Conservation (phyloP, 177 flowering plant genomes). For the Tripterygium wilfordii region DNA sequence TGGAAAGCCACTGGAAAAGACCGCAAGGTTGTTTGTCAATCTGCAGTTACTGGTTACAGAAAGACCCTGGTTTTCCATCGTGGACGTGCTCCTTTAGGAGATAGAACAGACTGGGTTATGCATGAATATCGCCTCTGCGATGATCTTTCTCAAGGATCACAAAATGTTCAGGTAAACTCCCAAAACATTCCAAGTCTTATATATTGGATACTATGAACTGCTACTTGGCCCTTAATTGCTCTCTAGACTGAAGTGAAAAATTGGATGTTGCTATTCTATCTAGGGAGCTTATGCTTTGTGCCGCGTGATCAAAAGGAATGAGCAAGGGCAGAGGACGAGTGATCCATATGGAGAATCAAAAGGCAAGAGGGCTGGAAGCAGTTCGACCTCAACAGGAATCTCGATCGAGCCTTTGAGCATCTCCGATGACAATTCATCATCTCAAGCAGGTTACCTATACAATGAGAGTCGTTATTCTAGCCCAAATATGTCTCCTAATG, state of each 20-base stretch:
- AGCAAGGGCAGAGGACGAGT: constrained; percentile 22
- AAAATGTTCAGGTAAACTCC: constrained; percentile 36
- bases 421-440: constrained; percentile 26
- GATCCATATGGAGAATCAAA: constrained; percentile 33
- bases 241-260: too few species aligned
- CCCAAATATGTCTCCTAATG: constrained; percentile 44
- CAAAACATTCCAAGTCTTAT: too few species aligned
- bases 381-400: constrained; percentile 20
- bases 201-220: constrained; percentile 3
- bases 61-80: constrained; percentile 85
- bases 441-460: constrained; percentile 14
- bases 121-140: constrained; percentile 89
- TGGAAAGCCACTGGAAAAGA: constrained; percentile 99
- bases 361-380: constrained; percentile 30
- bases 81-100: constrained; percentile 92
- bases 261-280: constrained; percentile 4
- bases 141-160: constrained; percentile 47
- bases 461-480: constrained; percentile 43
- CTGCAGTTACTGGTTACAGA: constrained; percentile 52
- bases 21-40: constrained; percentile 56
- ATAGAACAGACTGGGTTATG: constrained; percentile 89
- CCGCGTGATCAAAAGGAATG: constrained; percentile 67
- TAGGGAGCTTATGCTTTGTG: constrained; percentile 87
- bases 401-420: constrained; percentile 28
- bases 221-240: too few species aligned